These are phyloP conservation scores for Ophiostoma fasciatum DNA, from an alignment of 2,329 filamentous ascomycete genomes.

Conservation along the genomic window DNA sequence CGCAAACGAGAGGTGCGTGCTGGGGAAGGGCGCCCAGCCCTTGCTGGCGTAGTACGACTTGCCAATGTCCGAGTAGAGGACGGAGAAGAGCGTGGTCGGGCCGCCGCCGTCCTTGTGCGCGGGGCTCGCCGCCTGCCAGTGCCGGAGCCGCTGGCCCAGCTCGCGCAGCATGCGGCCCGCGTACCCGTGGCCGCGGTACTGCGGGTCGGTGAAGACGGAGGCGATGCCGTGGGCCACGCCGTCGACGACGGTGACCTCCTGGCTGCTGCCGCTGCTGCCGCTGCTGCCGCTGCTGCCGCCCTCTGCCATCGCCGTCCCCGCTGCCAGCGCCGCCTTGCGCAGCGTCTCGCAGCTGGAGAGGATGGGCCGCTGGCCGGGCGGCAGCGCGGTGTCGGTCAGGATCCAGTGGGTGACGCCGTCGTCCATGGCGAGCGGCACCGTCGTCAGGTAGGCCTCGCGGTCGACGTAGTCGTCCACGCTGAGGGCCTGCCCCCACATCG, in stretches of 20 bases:
- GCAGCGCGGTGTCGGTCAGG: slow-evolving; percentile 32
- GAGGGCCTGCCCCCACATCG: slow-evolving; percentile 45
- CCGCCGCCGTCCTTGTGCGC: slow-evolving; percentile 6
- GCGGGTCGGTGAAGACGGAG: slow-evolving; percentile 60
- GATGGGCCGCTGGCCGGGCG: slow-evolving; percentile 32
- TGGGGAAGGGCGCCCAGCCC: slow-evolving; percentile 65
- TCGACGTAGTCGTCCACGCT: slow-evolving; percentile 39
- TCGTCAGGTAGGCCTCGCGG: slow-evolving; percentile 42
- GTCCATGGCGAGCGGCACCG: slow-evolving; percentile 40
- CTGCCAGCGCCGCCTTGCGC: slow-evolving; percentile 35
- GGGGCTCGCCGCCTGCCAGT: slow-evolving; percentile 20
- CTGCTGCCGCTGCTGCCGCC: slow-evolving; percentile 1
- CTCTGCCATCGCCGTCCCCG: too few species aligned
- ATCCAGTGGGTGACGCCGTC: slow-evolving; percentile 51
- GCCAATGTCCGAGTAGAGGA: slow-evolving; percentile 78
- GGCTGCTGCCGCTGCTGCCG: background rate
- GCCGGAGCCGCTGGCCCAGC: slow-evolving; percentile 31
- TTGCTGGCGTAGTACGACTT: slow-evolving; percentile 63
- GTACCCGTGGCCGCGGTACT: slow-evolving; percentile 58
- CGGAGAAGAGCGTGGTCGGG: slow-evolving; percentile 45
- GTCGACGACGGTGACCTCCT: slow-evolving; percentile 26
- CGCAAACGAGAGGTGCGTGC: slow-evolving; percentile 53
- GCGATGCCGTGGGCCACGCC: slow-evolving; percentile 59
- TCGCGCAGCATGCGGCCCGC: slow-evolving; percentile 61
- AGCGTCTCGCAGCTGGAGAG: slow-evolving; percentile 51